Percentiles rank a stretch among this genome's conserved stretches.
These are phyloP conservation scores for Talaromyces thailandensis DNA, from an alignment of 495 filamentous ascomycete genomes.

Conservation along the genomic window DNA sequence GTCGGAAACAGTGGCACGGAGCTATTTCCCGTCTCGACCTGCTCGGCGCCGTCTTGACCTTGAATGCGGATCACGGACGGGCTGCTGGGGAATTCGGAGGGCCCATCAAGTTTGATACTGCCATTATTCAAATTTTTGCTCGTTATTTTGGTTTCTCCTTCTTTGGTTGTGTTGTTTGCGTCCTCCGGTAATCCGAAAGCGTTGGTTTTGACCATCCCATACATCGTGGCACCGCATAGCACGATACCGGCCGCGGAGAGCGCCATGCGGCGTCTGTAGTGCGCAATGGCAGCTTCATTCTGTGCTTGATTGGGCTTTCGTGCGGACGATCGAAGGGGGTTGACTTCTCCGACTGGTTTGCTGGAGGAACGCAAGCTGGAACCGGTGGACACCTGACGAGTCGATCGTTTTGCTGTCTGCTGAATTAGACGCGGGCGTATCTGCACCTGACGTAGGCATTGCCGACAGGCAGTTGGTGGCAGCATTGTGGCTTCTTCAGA, in stretches of 20 bases:
- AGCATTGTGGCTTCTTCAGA: background rate
- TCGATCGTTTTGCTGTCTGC: slow-evolving; percentile 3
- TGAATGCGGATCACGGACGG: slow-evolving; percentile 32
- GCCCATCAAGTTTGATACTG: slow-evolving; percentile 31
- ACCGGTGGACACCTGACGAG: slow-evolving; percentile 21
- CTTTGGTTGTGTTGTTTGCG: background rate
- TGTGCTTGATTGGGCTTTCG: slow-evolving; percentile 11
- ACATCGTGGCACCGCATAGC: slow-evolving; percentile 27
- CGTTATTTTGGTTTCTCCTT: slow-evolving; percentile 5
- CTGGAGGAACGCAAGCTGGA: slow-evolving; percentile 14
- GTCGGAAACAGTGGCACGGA: slow-evolving; percentile 75
- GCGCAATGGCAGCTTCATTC: slow-evolving; percentile 13
- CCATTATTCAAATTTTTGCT: slow-evolving; percentile 6
- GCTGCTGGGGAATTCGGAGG: slow-evolving; percentile 25
- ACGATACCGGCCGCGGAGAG: slow-evolving; percentile 29
- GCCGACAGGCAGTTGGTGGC: slow-evolving; percentile 14
- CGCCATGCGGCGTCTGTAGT: slow-evolving; percentile 22
- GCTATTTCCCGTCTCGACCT: slow-evolving; percentile 74
- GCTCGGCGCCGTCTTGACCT: slow-evolving; percentile 51
- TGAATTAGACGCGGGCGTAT: background rate
- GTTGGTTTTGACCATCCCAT: slow-evolving; percentile 29
- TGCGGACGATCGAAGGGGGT: slow-evolving; percentile 8
- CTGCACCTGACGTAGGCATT: slow-evolving; percentile 16
- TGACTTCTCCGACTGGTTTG: slow-evolving; percentile 3
- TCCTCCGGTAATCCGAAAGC: slow-evolving; percentile 24